These are phyloP conservation scores for Boletus sp. DNA, from an alignment of 768 basidiomycete genomes.

Conservation along the genomic window DNA sequence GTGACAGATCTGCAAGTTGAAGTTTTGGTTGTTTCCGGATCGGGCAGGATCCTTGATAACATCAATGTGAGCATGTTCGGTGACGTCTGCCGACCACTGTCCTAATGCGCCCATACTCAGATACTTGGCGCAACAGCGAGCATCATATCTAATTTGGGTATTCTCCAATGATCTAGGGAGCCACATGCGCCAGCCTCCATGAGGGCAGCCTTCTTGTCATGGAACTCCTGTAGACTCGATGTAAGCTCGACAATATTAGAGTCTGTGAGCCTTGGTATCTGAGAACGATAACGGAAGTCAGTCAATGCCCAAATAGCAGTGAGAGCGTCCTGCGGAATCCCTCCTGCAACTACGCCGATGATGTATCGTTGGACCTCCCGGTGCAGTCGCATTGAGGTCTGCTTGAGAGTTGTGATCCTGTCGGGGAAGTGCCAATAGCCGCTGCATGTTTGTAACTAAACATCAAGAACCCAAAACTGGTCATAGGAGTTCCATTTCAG, in stretches of 20 bases:
- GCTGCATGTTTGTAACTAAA: neutral
- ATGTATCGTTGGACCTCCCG: neutral
- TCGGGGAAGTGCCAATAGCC: neutral
- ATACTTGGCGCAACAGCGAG: neutral
- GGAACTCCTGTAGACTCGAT: neutral
- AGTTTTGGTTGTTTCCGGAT: neutral
- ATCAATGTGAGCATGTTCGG: neutral
- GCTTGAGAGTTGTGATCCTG: neutral
- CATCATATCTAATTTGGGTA: neutral
- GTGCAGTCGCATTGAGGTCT: neutral
- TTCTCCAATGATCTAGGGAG: neutral
- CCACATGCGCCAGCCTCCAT: neutral
- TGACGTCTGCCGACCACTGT: neutral
- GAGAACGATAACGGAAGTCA: neutral
- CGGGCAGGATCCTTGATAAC: neutral
- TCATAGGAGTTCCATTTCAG: too few relatives aligned
- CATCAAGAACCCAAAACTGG: too few relatives aligned
- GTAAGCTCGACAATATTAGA: neutral
- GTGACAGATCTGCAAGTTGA: neutral
- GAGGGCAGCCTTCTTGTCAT: neutral
- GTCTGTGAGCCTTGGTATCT: neutral
- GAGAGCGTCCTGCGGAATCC: neutral
- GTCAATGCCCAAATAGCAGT: neutral
- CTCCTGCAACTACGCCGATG: neutral
- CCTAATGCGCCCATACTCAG: neutral